phyloP scores from a whole-genome alignment of 2,329 filamentous ascomycete species.

The Cladophialophora carrionii region DNA sequence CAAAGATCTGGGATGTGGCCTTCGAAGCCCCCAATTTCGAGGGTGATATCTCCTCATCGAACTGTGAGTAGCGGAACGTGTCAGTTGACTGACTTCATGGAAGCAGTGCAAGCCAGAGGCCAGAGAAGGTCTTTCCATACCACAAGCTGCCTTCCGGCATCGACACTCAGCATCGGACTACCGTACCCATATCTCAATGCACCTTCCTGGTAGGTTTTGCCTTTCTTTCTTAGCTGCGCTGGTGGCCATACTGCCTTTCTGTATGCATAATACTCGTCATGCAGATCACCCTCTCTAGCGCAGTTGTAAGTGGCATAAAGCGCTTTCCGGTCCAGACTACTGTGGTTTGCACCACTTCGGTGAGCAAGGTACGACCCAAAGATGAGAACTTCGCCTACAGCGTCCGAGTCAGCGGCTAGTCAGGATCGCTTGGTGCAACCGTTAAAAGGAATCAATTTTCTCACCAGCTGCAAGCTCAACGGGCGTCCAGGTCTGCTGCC shows the following conservation, averaged over 20 bases:
- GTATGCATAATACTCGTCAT: constrained; percentile 50
- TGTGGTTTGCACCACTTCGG: constrained; percentile 45
- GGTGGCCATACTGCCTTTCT: constrained; percentile 48
- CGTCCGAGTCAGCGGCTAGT: neutral
- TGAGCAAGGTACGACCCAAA: constrained; percentile 50
- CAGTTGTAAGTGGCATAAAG: constrained; percentile 52
- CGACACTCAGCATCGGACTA: constrained; percentile 47
- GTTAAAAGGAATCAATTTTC: neutral
- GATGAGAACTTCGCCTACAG: constrained; percentile 44
- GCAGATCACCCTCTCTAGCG: constrained; percentile 48
- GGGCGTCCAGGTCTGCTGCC: constrained; percentile 43
- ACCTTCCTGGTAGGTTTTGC: constrained; percentile 45
- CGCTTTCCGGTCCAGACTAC: constrained; percentile 44
- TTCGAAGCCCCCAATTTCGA: neutral
- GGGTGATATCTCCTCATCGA: neutral
- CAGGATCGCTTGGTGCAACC: too few relatives aligned
- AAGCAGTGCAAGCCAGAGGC: neutral
- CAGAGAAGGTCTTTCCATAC: neutral
- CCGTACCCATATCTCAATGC: constrained; percentile 45
- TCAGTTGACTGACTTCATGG: neutral
- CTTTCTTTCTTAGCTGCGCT: constrained; percentile 46
- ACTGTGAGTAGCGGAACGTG: neutral
- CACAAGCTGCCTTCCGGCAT: constrained; percentile 28
- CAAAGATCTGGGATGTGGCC: constrained; percentile 6
- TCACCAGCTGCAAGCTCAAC: constrained; percentile 45